phyloP scores from a whole-genome alignment of 1,284 basidiomycete genomes.

The Amylostereum areolatum region DNA sequence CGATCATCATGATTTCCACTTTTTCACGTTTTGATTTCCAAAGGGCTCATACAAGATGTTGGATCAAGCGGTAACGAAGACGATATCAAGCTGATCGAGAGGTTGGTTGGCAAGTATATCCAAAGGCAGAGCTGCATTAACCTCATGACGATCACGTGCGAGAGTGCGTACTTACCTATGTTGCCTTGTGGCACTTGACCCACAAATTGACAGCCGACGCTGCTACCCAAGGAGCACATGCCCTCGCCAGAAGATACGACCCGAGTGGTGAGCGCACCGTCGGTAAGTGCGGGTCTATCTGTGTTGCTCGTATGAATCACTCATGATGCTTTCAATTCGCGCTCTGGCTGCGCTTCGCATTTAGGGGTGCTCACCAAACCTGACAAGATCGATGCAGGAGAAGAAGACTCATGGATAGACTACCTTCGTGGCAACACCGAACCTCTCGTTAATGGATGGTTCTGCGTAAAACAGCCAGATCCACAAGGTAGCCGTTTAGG shows the following conservation, averaged over 20 bases:
- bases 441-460: slow-evolving; percentile 22
- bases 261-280: slow-evolving; percentile 24
- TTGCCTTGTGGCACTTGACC: neutral
- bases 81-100: slow-evolving; percentile 22
- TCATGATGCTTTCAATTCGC: neutral
- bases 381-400: slow-evolving; percentile 22
- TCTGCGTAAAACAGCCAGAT: slow-evolving; percentile 23
- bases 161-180: slow-evolving; percentile 17
- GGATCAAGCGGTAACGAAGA: slow-evolving; percentile 16
- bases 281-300: slow-evolving; percentile 13
- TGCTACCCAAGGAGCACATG: slow-evolving; percentile 26
- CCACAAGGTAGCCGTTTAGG: slow-evolving; percentile 14
- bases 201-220: slow-evolving; percentile 22
- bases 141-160: slow-evolving; percentile 27
- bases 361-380: slow-evolving; percentile 31
- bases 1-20: neutral
- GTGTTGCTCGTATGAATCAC: neutral
- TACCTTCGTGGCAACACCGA: slow-evolving; percentile 18
- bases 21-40: neutral
- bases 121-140: slow-evolving; percentile 22
- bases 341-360: neutral
- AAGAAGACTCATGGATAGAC: slow-evolving; percentile 20
- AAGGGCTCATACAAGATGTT: slow-evolving; percentile 27
- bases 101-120: slow-evolving; percentile 22
- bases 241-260: slow-evolving; percentile 22